These are phyloP conservation scores for Lachnellula subtilissima DNA, from an alignment of 2,329 filamentous ascomycete genomes.

Conservation along the genomic window DNA sequence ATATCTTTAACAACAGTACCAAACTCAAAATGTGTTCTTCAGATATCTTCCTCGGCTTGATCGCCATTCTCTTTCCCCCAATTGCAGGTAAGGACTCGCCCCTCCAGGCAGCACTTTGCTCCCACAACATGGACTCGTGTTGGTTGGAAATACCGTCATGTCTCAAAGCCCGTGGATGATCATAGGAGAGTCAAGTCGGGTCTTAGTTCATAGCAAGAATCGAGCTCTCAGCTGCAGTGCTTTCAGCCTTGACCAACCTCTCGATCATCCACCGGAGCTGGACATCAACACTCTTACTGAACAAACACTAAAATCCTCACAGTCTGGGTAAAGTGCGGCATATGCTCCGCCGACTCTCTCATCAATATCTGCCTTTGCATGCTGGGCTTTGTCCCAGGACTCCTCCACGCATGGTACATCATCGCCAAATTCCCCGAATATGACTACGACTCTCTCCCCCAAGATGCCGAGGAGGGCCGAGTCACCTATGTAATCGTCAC, in stretches of 20 bases:
- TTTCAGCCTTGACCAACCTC: not conserved
- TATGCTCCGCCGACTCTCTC: slow-evolving; percentile 87
- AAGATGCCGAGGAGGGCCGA: slow-evolving; percentile 51
- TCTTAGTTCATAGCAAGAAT: not conserved
- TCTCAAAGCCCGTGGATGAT: not conserved
- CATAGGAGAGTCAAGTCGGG: not conserved
- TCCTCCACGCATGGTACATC: slow-evolving; percentile 97
- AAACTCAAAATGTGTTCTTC: slow-evolving; percentile 49
- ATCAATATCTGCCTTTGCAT: slow-evolving; percentile 91
- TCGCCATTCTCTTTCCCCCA: slow-evolving; percentile 62
- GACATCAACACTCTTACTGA: not conserved
- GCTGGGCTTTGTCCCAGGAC: slow-evolving; percentile 76
- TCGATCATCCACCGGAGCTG: not conserved
- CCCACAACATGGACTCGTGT: not conserved
- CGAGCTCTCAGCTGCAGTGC: too few species aligned
- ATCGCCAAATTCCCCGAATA: slow-evolving; percentile 83
- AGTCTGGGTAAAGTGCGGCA: slow-evolving; percentile 96
- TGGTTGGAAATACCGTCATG: not conserved
- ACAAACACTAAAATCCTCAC: slow-evolving; percentile 22
- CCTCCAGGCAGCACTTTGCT: not conserved
- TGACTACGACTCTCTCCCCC: slow-evolving; percentile 60
- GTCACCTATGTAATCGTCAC: slow-evolving; percentile 78
- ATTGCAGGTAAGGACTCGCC: slow-evolving; percentile 50
- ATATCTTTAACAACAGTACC: not conserved
- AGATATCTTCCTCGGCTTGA: slow-evolving; percentile 59